Evolutionary conservation across 371 early-diverging fungal species (phyloP).

Genomic region (Chytridiales sp.): DNA sequence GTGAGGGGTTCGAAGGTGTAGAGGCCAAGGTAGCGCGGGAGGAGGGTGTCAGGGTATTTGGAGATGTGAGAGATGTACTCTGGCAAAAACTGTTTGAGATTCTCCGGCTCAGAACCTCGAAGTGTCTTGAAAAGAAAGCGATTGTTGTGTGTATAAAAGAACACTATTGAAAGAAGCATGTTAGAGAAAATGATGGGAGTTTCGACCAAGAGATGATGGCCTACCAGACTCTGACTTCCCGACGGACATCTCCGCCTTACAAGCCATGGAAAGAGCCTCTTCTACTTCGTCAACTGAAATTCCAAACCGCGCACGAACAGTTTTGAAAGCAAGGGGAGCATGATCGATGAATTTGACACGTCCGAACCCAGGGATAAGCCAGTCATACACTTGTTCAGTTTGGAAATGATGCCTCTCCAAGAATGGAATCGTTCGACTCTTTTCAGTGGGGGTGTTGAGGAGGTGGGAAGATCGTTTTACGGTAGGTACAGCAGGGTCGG

Average conservation of each 20-base stretch:
- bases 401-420: constrained; percentile 43
- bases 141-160: constrained; percentile 49
- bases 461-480: too few relatives aligned
- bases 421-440: too few relatives aligned
- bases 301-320: constrained; percentile 48
- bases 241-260: constrained; percentile 40
- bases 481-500: too few relatives aligned
- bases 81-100: constrained; percentile 48
- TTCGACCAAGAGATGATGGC: background rate
- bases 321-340: constrained; percentile 53
- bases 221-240: constrained; percentile 55
- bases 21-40: constrained; percentile 60
- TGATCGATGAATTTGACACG: constrained; percentile 53
- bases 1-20: constrained; percentile 53
- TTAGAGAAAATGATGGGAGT: background rate
- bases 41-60: constrained; percentile 47
- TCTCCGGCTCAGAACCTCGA: constrained; percentile 54
- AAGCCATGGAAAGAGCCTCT: constrained; percentile 41
- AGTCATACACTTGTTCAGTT: constrained; percentile 49
- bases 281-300: constrained; percentile 47
- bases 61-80: constrained; percentile 49
- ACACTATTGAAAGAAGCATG: constrained; percentile 34
- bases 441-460: too few relatives aligned
- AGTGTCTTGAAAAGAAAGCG: constrained; percentile 59
- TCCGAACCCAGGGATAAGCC: constrained; percentile 56